A percentile compares a stretch with the other conserved stretches of the same genome.
These are phyloP conservation scores for Arthrinium phaeospermum DNA, from an alignment of 2,329 filamentous ascomycete species.

Conservation along the genomic window DNA sequence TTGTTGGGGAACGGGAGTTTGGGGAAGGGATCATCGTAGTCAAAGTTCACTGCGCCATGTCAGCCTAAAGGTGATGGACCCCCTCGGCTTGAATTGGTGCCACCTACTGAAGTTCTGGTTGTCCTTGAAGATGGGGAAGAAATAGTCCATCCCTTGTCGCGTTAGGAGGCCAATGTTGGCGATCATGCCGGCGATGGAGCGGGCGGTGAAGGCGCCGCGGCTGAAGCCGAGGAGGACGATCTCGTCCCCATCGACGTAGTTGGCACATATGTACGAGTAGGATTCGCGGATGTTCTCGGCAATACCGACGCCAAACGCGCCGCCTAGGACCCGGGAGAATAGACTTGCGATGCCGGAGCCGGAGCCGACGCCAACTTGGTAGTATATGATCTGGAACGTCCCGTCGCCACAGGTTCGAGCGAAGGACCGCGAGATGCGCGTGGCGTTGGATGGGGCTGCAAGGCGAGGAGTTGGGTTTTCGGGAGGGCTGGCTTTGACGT, in stretches of 20 bases:
- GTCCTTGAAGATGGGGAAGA: conserved; percentile 62
- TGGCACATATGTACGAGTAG: conserved; percentile 67
- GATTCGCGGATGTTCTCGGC: conserved; percentile 65
- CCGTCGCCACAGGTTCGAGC: conserved; percentile 56
- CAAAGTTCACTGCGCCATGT: conserved; percentile 37
- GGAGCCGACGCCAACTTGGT: conserved; percentile 66
- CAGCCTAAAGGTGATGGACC: not conserved
- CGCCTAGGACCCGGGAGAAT: conserved; percentile 58
- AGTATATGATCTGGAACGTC: conserved; percentile 63
- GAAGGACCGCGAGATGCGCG: conserved; percentile 63
- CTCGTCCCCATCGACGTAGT: conserved; percentile 64
- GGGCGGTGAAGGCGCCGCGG: conserved; percentile 62
- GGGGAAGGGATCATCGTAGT: conserved; percentile 55
- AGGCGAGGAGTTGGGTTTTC: conserved; percentile 46
- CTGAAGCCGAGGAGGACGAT: conserved; percentile 64
- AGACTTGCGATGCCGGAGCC: conserved; percentile 51
- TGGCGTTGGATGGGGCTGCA: conserved; percentile 64
- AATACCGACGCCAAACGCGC: conserved; percentile 61
- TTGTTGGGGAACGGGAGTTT: conserved; percentile 53
- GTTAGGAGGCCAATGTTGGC: conserved; percentile 57
- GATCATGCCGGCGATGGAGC: conserved; percentile 62
- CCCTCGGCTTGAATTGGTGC: not conserved
- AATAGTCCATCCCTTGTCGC: conserved; percentile 57
- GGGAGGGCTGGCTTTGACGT: conserved; percentile 45
- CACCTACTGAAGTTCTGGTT: conserved; percentile 55